Evolutionary conservation across 805 yeast species (phyloP), one percentile per base, ranked within the genome.

Genomic region (Aciculoconidium aculeatum): DNA sequence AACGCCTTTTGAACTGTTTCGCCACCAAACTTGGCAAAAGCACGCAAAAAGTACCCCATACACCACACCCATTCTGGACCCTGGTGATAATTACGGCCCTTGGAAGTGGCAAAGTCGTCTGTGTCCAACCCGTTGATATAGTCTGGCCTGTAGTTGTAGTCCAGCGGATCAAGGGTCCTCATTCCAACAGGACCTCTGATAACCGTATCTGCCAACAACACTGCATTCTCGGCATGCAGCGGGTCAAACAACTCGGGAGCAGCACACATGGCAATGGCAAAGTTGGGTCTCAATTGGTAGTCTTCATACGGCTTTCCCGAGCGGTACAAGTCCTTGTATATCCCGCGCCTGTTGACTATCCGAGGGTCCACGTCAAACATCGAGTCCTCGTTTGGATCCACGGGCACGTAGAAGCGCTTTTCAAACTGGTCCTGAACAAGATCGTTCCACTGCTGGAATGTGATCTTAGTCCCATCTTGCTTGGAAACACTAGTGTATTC

Each of bases 31-130:
- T 60, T 53, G 21, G 73, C 61, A 45, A 67, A 77, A 0, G 97
- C 95, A 39, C 96, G 72, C 41, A 92, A 58, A 50, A 86, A 90
- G 54, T 76, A 87, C 3, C 98, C 98, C 15, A 70, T 67, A 35
- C 77, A 72, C 96, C 96, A 90, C 18, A 84, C 82, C 98, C 98
- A 90, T 52, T 92, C 98, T 2, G 98, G 98, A 2, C 98, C 98
- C 59, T 90, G 97, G 55, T 90, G 98, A 53, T 90, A 90, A 58
- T 92, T 92, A 46, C 97, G 73, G 17, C 98, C 98, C 57, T 87
- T 86, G 2, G 96, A 70, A 0, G 96, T 87, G 1, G 94, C 86
- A 67, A 87, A 92, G 54, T 90, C 95, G 4, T 70, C 75, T 30
- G 73, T 75, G 47, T 90, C 97, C 22, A 72, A 80, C 27, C 86